These are phyloP conservation scores for Fraxinus greggii DNA, from an alignment of 305 asterid genomes.

Conservation along the genomic window DNA sequence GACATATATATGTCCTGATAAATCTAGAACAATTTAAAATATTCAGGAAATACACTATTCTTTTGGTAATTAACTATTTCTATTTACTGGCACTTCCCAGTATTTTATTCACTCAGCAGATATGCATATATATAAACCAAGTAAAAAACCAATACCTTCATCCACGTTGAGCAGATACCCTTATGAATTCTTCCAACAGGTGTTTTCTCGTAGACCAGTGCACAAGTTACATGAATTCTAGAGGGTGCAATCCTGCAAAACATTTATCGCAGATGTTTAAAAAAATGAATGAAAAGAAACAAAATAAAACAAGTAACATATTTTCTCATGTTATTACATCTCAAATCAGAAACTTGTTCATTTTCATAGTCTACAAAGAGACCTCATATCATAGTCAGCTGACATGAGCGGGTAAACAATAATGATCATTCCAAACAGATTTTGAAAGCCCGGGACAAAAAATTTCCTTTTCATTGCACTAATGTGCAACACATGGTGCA, in stretches of 20 bases:
- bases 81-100: not conserved
- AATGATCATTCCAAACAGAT: not conserved
- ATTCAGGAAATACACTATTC: not conserved
- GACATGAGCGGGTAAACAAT: not conserved
- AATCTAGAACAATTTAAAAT: not conserved
- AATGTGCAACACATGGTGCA: not conserved
- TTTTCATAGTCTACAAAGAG: not conserved
- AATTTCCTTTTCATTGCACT: not conserved
- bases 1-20: not conserved
- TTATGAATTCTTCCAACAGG: constrained; percentile 87
- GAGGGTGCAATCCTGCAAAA: constrained; percentile 59
- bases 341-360: not conserved
- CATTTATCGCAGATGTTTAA: not conserved
- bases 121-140: not conserved
- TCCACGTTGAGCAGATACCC: constrained; percentile 99
- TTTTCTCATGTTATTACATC: not conserved
- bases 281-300: not conserved
- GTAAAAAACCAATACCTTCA: constrained; percentile 61
- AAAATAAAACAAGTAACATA: not conserved
- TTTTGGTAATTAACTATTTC: not conserved
- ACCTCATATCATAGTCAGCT: not conserved
- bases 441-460: not conserved
- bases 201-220: constrained; percentile 81
- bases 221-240: constrained; percentile 95
- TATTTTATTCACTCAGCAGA: not conserved